A percentile compares a stretch with the other conserved stretches of the same genome.
These are phyloP conservation scores for Fusarium torulosum DNA, from an alignment of 2,329 filamentous ascomycete species.

Conservation along the genomic window DNA sequence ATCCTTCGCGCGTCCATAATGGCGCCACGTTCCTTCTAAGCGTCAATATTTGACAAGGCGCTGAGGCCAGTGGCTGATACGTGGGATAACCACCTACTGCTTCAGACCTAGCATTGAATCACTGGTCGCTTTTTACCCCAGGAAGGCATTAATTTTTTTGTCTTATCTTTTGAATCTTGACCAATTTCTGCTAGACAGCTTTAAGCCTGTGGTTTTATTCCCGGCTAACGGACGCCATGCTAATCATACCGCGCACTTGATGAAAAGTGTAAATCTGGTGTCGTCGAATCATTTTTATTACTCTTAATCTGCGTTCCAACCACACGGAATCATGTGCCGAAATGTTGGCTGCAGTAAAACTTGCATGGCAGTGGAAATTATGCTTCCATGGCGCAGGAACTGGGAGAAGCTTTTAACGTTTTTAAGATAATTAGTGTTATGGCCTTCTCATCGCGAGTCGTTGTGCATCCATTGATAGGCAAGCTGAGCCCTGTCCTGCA, in stretches of 20 bases:
- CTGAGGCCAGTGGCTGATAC: slow-evolving; percentile 16
- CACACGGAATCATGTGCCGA: background rate
- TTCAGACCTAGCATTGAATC: slow-evolving; percentile 6
- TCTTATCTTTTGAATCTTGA: slow-evolving; percentile 7
- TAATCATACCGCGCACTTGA: background rate
- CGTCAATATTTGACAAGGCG: slow-evolving; percentile 1
- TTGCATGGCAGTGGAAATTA: no score
- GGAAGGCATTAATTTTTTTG: background rate
- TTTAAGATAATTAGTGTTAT: no score
- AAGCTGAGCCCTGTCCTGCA: background rate
- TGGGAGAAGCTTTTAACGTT: no score
- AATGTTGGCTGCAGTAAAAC: no score
- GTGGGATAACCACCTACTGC: slow-evolving; percentile 14
- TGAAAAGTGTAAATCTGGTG: background rate
- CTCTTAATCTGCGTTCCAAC: background rate
- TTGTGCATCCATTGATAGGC: no score
- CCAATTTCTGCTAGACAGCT: slow-evolving; percentile 1
- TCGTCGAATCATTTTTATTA: background rate
- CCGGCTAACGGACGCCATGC: slow-evolving; percentile 10
- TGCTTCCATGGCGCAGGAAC: no score
- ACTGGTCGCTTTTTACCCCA: background rate
- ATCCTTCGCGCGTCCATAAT: slow-evolving; percentile 11
- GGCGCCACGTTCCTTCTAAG: slow-evolving; percentile 6
- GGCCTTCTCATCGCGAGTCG: background rate
- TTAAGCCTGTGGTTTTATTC: slow-evolving; percentile 1